Base-by-base conservation (phyloP, 2,329 filamentous ascomycete species). In the Pseudogymnoascus sp. region DNA sequence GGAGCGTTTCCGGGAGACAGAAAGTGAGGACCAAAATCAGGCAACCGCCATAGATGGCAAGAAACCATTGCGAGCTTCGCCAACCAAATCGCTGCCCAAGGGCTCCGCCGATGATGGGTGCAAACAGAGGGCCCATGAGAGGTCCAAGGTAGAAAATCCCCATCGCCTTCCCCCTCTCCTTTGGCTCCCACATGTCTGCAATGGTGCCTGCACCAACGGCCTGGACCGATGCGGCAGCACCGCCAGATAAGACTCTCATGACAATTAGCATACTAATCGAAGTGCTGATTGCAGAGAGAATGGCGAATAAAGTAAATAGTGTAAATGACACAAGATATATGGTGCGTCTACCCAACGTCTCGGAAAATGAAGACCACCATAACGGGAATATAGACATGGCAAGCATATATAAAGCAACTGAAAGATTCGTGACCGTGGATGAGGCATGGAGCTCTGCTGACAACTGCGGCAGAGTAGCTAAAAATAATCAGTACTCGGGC, bases 131-230 rank as follows among this genome's bases (percentile, higher is more conserved):
- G 0, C 90, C 90, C 59, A 86, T 82, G 7, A 95, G 75, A 0
- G 91, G 90, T 0, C 91, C 91, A 0, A 95, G 80, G 69, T 93
- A 95, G 74, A 93, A 95, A 41, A 90, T 80, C 2, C 88, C 85
- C 90, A 95, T 95, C n/a, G 90, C 90, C 14, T 78, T 79, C 2
- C 91, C 91, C 59, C 91, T 80, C 72, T 93, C 87, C 59, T 78
- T 80, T 0, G 85, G 75, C 66, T 91, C 88, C 88, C 90, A 96
- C 11, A 93, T 80, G 71, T 95, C 90, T 49, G 90, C 87, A 63
- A 95, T 90, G 2, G 90, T 93, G 5, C 91, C 91, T 1, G 90
- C 90, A 4, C 91, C 90, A 6, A 95, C 90, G 6, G 90, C 88
- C 72, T 93, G 90, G 0, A 93, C 90, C 1, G 88, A 90, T 1